These are phyloP conservation scores for Lachnellula occidentalis DNA, from an alignment of 2,329 filamentous ascomycete genomes.

Conservation along the genomic window DNA sequence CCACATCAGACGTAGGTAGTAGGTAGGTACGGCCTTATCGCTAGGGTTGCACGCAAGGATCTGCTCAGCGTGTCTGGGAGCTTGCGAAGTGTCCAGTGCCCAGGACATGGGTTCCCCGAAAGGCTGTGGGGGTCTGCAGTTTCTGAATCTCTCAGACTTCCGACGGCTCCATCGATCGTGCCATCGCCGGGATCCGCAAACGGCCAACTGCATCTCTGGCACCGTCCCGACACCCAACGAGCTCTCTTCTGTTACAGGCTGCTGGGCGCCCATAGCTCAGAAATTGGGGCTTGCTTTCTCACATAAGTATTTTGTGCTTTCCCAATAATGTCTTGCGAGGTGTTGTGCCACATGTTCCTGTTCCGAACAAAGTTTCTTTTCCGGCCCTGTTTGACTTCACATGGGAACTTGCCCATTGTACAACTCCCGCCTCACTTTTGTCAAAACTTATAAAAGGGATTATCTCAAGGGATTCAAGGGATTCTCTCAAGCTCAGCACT, in stretches of 20 bases:
- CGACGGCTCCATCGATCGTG: conserved; percentile 15
- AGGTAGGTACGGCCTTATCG: background rate
- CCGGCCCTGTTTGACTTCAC: conserved; percentile 9
- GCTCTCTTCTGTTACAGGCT: conserved; percentile 17
- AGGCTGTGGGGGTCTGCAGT: conserved; percentile 5
- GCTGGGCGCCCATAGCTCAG: conserved; percentile 23
- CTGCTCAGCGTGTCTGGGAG: background rate
- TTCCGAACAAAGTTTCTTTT: conserved; percentile 22
- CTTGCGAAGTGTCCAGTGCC: background rate
- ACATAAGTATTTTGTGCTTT: conserved; percentile 22
- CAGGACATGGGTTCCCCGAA: background rate
- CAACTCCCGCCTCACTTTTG: conserved; percentile 5
- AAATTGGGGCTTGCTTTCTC: conserved; percentile 9
- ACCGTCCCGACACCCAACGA: background rate
- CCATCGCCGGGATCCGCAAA: conserved; percentile 8
- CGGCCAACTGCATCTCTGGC: conserved; percentile 16
- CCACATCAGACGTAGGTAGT: background rate
- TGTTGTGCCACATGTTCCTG: conserved; percentile 11
- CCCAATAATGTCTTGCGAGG: conserved; percentile 9
- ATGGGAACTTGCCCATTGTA: conserved; percentile 9
- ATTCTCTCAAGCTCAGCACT: background rate
- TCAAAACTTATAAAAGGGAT: conserved; percentile 16
- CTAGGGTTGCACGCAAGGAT: background rate
- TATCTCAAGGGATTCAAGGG: background rate
- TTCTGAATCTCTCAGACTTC: conserved; percentile 19